Conservation (phyloP, 2,329 filamentous ascomycete species). For the Zarea fungicola region DNA sequence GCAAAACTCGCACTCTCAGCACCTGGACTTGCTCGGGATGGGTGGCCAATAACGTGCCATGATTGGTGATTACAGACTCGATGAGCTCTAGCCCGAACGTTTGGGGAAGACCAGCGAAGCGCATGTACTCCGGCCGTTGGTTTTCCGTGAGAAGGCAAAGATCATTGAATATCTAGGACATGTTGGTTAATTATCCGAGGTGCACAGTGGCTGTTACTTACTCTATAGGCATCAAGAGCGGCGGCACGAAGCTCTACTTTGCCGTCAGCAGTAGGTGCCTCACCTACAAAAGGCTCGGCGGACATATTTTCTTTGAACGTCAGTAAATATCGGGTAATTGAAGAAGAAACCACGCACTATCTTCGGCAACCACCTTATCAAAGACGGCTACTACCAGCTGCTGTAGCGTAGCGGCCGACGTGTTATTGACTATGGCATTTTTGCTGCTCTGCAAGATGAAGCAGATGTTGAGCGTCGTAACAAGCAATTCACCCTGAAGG, state of each 20-base stretch:
- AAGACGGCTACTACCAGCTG: slow-evolving; percentile 90
- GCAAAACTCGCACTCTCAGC: slow-evolving; percentile 72
- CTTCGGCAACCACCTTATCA: slow-evolving; percentile 81
- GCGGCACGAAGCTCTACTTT: slow-evolving; percentile 64
- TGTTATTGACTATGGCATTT: slow-evolving; percentile 89
- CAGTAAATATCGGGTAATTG: slow-evolving; percentile 9
- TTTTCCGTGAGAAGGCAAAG: slow-evolving; percentile 83
- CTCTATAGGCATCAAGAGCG: slow-evolving; percentile 78
- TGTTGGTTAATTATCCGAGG: slow-evolving; percentile 12
- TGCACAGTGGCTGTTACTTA: slow-evolving; percentile 28
- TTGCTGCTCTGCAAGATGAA: slow-evolving; percentile 88
- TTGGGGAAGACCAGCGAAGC: slow-evolving; percentile 70
- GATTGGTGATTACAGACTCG: slow-evolving; percentile 82
- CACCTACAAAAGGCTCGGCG: slow-evolving; percentile 55
- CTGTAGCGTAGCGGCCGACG: slow-evolving; percentile 91
- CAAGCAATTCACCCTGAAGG: slow-evolving; percentile 73
- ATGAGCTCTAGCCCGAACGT: slow-evolving; percentile 88
- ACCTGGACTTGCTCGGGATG: slow-evolving; percentile 80
- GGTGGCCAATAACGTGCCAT: slow-evolving; percentile 70
- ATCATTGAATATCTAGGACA: slow-evolving; percentile 70
- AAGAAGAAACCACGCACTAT: slow-evolving; percentile 51
- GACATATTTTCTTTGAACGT: slow-evolving; percentile 34
- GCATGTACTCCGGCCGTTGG: slow-evolving; percentile 75
- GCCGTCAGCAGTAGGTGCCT: slow-evolving; percentile 62
- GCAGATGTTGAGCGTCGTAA: slow-evolving; percentile 82